Conservation (phyloP, 108 stramenopile species). For the Fistulifera pelliculosa region DNA sequence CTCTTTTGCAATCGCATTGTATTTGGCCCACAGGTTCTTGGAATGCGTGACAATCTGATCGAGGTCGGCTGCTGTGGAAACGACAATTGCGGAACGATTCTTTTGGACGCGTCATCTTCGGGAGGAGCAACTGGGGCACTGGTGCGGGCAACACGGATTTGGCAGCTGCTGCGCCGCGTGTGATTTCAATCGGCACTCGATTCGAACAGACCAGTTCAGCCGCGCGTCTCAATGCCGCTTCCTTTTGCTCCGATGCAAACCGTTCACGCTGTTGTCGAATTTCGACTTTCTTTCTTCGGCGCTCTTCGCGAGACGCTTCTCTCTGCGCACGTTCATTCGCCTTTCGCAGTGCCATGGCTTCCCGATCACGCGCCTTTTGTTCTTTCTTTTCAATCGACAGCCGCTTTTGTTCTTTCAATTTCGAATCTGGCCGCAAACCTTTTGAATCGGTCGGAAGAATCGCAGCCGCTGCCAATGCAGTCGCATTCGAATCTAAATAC, state of each 20-base stretch:
- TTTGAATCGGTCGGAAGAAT: background rate
- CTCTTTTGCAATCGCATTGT: slow-evolving; percentile 78
- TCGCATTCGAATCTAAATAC: slow-evolving; percentile 16
- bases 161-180: slow-evolving; percentile 36
- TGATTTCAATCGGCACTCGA: slow-evolving; percentile 71
- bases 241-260: slow-evolving; percentile 60
- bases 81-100: slow-evolving; percentile 60
- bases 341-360: slow-evolving; percentile 34
- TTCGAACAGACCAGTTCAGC: slow-evolving; percentile 63
- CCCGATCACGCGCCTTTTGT: slow-evolving; percentile 41
- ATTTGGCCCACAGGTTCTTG: slow-evolving; percentile 77
- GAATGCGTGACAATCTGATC: slow-evolving; percentile 71
- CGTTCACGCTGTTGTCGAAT: slow-evolving; percentile 51
- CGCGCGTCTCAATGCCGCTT: slow-evolving; percentile 56
- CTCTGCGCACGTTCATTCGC: slow-evolving; percentile 46
- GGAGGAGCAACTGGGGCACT: background rate
- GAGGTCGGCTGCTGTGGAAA: slow-evolving; percentile 62
- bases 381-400: slow-evolving; percentile 41
- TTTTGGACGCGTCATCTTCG: slow-evolving; percentile 24
- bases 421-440: slow-evolving; percentile 1
- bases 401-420: slow-evolving; percentile 32
- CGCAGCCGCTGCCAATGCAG: slow-evolving; percentile 31
- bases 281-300: slow-evolving; percentile 42
- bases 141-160: background rate
- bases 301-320: slow-evolving; percentile 49